Conservation (phyloP, 305 asterid species). For the Solanum aculeatissimum region DNA sequence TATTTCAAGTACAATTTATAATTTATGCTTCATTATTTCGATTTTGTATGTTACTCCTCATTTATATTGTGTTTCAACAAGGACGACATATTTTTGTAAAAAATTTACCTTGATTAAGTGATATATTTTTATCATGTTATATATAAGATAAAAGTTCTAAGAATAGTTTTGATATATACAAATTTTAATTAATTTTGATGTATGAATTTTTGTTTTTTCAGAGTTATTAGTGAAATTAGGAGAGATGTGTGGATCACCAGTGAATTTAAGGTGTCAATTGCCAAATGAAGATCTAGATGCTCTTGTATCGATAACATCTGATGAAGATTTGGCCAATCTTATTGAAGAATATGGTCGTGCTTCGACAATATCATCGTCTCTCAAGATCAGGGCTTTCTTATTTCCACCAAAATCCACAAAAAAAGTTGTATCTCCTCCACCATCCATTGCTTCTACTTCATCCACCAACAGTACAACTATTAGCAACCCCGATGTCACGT, state of each 20-base stretch:
- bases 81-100: background rate
- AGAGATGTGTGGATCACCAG: constrained; percentile 56
- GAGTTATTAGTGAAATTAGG: constrained; percentile 60
- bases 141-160: background rate
- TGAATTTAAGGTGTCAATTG: constrained; percentile 56
- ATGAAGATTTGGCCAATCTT: constrained; percentile 63
- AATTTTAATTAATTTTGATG: background rate
- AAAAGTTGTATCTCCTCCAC: constrained; percentile 27
- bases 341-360: constrained; percentile 63
- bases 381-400: constrained; percentile 65
- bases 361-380: constrained; percentile 11
- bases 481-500: constrained; percentile 12
- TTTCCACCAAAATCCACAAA: constrained; percentile 33
- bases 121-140: background rate
- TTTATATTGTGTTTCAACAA: background rate
- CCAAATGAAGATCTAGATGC: constrained; percentile 85
- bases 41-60: background rate
- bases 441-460: constrained; percentile 28
- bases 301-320: constrained; percentile 57
- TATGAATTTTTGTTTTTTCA: constrained; percentile 3
- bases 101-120: background rate
- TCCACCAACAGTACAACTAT: constrained; percentile 3
- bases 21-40: background rate
- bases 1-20: background rate
- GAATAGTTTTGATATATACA: background rate